Evolutionary conservation across 1,284 basidiomycete genomes (phyloP), one percentile per base, ranked within the genome.

Genomic region (Tranzscheliella williamsii): DNA sequence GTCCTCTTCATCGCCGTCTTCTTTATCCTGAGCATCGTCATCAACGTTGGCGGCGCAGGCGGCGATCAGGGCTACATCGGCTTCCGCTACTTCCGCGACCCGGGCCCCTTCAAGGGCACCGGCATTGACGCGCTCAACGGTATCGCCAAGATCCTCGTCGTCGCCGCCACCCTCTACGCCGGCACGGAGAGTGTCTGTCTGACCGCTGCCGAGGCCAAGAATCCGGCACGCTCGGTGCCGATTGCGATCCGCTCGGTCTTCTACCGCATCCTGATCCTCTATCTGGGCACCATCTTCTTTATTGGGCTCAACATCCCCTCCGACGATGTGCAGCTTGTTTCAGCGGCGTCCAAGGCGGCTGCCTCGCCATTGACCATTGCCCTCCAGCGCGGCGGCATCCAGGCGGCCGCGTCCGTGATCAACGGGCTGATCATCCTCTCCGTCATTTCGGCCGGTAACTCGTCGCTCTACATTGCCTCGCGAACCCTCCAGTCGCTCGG

Each of bases 221-320:
- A 67, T 21, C 70, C 70, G 1, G 33, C 57, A 7, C 53, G 41
- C 13, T 42, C 64, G 1, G 52, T 72, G 2, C 70, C 70, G 0
- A 31, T 45, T 8, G 65, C 70, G 2, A 61, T 56, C 20, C 82
- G 83, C 41, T 82, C 83, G 5, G 84, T 87, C 24, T 88, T 87
- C 78, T 81, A 86, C 61, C 85, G 87, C 68, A 90, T 93, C 63
- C 81, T 82, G 33, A 67, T 83, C 52, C 81, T 92, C 73, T 92
- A 91, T 49, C 43, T 73, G 20, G 62, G 64, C 1, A 61, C 65
- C 4, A 56, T 62, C 38, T 63, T 70, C 35, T 61, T 70, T 44
- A 66, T 70, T 39, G 45, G 54, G 13, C 47, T 70, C 44, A 68
- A 61, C 26, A 50, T 67, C 5, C 61, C 64, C 8, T 49, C 42